Percentiles rank a stretch among this genome's conserved stretches.
Conservation (phyloP, 1,139 yeast genomes). For the Zygoascus hellenicus region DNA sequence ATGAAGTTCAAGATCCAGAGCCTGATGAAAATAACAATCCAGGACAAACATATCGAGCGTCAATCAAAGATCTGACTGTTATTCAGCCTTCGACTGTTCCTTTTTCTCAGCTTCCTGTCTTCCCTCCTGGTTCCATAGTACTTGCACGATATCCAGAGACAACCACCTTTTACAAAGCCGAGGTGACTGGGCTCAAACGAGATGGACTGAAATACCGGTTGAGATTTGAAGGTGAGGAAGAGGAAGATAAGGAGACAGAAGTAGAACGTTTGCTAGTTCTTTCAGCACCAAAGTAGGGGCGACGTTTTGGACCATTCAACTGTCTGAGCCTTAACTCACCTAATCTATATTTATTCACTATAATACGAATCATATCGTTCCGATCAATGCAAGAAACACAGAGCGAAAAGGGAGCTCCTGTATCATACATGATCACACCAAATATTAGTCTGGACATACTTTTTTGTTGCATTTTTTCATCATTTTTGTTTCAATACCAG, state of each 20-base stretch:
- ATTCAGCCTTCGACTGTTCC: constrained; percentile 52
- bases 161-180: constrained; percentile 92
- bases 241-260: constrained; percentile 90
- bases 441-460: not conserved
- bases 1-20: constrained; percentile 91
- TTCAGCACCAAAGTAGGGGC: constrained; percentile 36
- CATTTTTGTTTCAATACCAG: not conserved
- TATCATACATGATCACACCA: not conserved
- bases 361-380: not conserved
- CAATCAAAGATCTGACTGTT: constrained; percentile 69
- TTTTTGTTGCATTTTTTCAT: not conserved
- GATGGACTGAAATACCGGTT: constrained; percentile 70
- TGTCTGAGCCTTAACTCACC: not conserved
- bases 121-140: constrained; percentile 74
- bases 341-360: not conserved
- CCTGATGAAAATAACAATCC: constrained; percentile 92
- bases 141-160: constrained; percentile 97
- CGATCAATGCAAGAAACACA: not conserved
- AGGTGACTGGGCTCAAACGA: constrained; percentile 71
- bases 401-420: not conserved
- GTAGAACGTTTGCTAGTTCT: constrained; percentile 80
- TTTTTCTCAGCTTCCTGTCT: constrained; percentile 37
- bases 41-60: constrained; percentile 81
- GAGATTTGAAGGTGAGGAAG: constrained; percentile 95
- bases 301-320: not conserved